phyloP scores from a whole-genome alignment of 2,329 filamentous ascomycete genomes.

The Pestalotiopsis sp. region DNA sequence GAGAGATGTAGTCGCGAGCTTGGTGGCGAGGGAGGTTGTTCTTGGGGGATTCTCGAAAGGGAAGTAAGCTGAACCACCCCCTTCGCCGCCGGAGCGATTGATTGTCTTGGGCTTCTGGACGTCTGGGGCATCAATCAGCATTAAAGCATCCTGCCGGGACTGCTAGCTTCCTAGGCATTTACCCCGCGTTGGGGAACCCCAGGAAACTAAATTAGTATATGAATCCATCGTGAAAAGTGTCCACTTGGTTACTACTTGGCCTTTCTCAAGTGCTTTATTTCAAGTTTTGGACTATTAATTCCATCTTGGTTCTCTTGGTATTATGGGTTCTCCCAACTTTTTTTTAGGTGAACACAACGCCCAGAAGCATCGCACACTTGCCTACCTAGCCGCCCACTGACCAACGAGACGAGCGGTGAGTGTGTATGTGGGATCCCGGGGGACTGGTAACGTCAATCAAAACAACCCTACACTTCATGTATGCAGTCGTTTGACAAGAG shows the following conservation, averaged over 20 bases:
- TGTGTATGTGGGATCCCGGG: neutral
- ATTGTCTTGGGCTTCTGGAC: neutral
- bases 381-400: neutral
- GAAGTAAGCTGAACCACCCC: neutral
- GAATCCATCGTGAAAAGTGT: neutral
- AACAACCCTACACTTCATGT: neutral
- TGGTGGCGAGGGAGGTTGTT: neutral
- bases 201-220: neutral
- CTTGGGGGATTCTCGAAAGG: neutral
- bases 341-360: too few species aligned
- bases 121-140: neutral
- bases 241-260: neutral
- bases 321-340: neutral
- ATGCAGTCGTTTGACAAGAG: neutral
- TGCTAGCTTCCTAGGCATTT: neutral
- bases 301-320: neutral
- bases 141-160: too few species aligned
- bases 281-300: neutral
- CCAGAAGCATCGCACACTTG: too few species aligned
- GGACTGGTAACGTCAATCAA: neutral
- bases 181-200: conserved; percentile 10
- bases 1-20: neutral
- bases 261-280: neutral
- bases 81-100: neutral
- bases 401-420: neutral